Conservation (phyloP, 345 rosid species). For the Syzygium grande region DNA sequence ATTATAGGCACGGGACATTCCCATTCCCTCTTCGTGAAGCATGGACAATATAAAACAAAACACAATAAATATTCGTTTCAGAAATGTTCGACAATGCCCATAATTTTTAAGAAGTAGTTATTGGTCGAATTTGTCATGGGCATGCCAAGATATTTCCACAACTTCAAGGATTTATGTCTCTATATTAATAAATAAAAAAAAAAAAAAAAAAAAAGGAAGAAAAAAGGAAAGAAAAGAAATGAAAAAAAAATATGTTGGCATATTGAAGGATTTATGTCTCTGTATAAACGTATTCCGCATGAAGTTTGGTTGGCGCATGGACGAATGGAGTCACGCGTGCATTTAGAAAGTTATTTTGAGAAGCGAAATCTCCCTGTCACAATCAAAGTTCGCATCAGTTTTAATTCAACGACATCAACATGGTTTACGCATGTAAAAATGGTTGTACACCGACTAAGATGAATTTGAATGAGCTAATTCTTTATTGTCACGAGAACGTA, state of each 20-base stretch:
- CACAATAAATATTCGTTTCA: not conserved
- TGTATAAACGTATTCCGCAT: not conserved
- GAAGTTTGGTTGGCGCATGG: not conserved
- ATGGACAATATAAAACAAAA: not conserved
- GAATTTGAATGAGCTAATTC: not conserved
- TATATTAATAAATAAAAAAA: no score
- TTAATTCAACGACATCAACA: not conserved
- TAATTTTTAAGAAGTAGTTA: not conserved
- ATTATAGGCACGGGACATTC: not conserved
- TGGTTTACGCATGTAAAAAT: not conserved
- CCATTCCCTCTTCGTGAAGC: not conserved
- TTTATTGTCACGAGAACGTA: not conserved
- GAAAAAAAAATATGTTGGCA: not conserved
- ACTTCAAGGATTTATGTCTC: not conserved
- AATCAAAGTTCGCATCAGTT: not conserved
- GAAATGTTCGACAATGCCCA: not conserved
- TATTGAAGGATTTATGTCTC: not conserved
- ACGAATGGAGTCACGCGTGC: not conserved
- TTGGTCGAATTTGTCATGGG: not conserved
- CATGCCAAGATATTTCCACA: not conserved
- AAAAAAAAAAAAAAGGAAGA: no score
- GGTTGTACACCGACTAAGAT: not conserved
- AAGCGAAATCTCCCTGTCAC: not conserved
- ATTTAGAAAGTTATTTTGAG: not conserved
- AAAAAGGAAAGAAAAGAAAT: not conserved